Percentiles rank a stretch among this genome's conserved stretches.
phyloP scores from a whole-genome alignment of 768 basidiomycete genomes.

The Daedaleopsis nitida region DNA sequence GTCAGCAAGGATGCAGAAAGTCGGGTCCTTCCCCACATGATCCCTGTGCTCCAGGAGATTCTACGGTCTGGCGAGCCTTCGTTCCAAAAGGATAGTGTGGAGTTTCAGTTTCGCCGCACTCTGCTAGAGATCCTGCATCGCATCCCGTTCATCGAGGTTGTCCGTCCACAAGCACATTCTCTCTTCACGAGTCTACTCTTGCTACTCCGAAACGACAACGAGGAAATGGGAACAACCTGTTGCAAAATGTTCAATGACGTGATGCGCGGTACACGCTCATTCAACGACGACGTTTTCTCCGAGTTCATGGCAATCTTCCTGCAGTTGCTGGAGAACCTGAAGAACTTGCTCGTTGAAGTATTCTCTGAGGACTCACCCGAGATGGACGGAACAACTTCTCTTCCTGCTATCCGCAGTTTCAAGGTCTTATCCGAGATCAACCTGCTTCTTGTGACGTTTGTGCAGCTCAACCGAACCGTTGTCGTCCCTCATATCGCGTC shows the following conservation, averaged over 20 bases:
- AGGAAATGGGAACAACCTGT: conserved; percentile 88
- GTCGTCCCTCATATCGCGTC: conserved; percentile 67
- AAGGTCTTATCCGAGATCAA: conserved; percentile 95
- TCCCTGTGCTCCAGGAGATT: conserved; percentile 72
- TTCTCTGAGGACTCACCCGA: conserved; percentile 66
- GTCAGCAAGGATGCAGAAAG: conserved; percentile 70
- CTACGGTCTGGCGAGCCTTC: conserved; percentile 69
- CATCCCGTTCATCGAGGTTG: conserved; percentile 77
- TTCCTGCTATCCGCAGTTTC: conserved; percentile 83
- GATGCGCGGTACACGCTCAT: conserved; percentile 71
- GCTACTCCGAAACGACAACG: conserved; percentile 86
- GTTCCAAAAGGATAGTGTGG: conserved; percentile 64
- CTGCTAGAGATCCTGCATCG: conserved; percentile 90
- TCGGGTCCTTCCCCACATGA: conserved; percentile 69
- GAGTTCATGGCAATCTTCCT: conserved; percentile 83
- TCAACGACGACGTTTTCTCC: conserved; percentile 71
- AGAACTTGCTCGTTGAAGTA: conserved; percentile 68
- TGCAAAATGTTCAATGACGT: conserved; percentile 94
- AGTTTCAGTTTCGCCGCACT: conserved; percentile 83
- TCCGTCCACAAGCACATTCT: conserved; percentile 63
- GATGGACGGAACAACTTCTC: conserved; percentile 56
- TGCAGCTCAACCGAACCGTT: conserved; percentile 73
- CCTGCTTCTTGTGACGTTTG: conserved; percentile 87
- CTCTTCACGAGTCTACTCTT: conserved; percentile 84
- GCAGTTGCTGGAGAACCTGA: conserved; percentile 76